Percentiles rank a stretch among this genome's conserved stretches.
Conservation (phyloP, 164 flowering plant genomes). For the Platanus orientalis region DNA sequence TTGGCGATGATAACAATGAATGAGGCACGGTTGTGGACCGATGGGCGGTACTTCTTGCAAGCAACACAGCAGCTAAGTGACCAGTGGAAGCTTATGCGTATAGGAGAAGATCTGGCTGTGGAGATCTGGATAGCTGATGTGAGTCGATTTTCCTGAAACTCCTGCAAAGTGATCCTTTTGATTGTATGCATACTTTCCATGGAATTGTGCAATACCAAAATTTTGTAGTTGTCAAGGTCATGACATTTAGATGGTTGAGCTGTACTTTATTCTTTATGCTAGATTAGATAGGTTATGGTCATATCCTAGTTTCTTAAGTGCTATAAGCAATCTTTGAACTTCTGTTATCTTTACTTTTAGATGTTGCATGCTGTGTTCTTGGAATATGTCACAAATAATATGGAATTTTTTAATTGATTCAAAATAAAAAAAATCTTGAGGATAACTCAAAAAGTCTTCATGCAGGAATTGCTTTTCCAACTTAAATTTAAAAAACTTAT, state of each 20-base stretch:
- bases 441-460: too few relatives aligned
- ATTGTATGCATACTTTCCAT: background rate
- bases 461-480: too few relatives aligned
- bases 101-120: constrained; percentile 80
- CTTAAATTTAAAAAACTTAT: too few relatives aligned
- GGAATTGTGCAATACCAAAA: background rate
- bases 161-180: background rate
- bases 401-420: too few relatives aligned
- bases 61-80: constrained; percentile 72
- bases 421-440: too few relatives aligned
- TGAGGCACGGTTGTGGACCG: constrained; percentile 92
- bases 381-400: too few relatives aligned
- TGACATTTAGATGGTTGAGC: background rate
- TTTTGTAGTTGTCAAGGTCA: background rate
- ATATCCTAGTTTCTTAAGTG: too few relatives aligned
- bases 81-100: constrained; percentile 89
- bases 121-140: constrained; percentile 92
- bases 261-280: background rate
- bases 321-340: too few relatives aligned
- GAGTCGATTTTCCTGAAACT: constrained; percentile 19
- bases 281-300: background rate
- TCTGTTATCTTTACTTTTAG: too few relatives aligned
- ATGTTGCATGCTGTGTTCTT: too few relatives aligned
- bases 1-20: constrained; percentile 75
- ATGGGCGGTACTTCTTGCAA: constrained; percentile 93